Percentiles rank a stretch among this genome's conserved stretches.
These are phyloP conservation scores for Podaxis sp. DNA, from an alignment of 768 basidiomycete genomes.

Conservation along the genomic window DNA sequence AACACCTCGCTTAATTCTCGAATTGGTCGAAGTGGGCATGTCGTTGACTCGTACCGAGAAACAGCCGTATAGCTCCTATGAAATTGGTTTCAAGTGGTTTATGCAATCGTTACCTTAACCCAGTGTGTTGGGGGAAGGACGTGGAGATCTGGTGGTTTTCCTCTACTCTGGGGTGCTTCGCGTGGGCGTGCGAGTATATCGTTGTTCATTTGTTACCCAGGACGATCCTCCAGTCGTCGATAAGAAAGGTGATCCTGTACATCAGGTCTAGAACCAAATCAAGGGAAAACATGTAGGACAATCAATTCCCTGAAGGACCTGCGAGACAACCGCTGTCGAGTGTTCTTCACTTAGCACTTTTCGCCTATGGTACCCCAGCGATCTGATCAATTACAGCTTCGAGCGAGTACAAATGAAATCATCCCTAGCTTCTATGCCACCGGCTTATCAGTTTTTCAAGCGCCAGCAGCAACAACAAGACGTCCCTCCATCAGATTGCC, in stretches of 20 bases:
- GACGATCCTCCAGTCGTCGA: not conserved
- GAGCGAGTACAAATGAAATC: not conserved
- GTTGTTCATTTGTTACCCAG: not conserved
- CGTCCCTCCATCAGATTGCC: not conserved
- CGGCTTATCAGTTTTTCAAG: slow-evolving; percentile 5
- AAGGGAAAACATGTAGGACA: not conserved
- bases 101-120: slow-evolving; percentile 6
- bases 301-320: not conserved
- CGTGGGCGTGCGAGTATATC: not conserved
- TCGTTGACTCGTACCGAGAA: not conserved
- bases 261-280: not conserved
- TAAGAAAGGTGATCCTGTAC: not conserved
- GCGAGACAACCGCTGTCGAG: not conserved
- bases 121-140: not conserved
- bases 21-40: not conserved
- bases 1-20: slow-evolving; percentile 3
- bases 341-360: not conserved
- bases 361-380: not conserved
- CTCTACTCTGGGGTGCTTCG: not conserved
- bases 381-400: not conserved
- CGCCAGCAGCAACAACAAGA: not conserved
- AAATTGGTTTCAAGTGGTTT: not conserved
- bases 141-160: not conserved
- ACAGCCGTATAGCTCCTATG: not conserved
- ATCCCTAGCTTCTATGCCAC: slow-evolving; percentile 2